Percentiles rank a stretch among this genome's conserved stretches.
Evolutionary conservation across 257 asterid genomes (phyloP).

Genomic region (Plantago ovata): DNA sequence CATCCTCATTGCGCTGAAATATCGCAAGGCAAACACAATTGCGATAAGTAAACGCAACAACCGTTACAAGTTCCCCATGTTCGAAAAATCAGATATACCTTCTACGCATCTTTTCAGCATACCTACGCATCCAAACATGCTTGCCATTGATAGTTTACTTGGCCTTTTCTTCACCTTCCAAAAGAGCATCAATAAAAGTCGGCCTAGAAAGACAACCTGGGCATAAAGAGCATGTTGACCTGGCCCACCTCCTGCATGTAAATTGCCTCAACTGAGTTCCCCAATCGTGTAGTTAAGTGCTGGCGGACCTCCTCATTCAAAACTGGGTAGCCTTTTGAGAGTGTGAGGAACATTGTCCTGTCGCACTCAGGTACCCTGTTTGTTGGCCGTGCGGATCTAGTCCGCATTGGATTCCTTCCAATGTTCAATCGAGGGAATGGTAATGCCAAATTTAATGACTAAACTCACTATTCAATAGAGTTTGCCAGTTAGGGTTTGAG

Average conservation of each 20-base stretch:
- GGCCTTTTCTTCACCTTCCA: constrained; percentile 24
- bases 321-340: not conserved
- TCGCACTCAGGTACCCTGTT: constrained; percentile 19
- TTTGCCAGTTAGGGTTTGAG: no score
- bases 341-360: not conserved
- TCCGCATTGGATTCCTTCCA: not conserved
- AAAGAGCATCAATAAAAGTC: constrained; percentile 27
- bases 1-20: no score
- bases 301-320: constrained; percentile 40
- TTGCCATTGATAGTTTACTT: not conserved
- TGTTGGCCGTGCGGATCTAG: constrained; percentile 8
- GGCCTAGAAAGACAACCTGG: constrained; percentile 38
- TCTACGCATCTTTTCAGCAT: not conserved
- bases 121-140: not conserved
- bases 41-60: no score
- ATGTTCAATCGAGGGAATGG: constrained; percentile 20
- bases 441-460: constrained; percentile 9
- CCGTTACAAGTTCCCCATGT: no score
- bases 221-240: constrained; percentile 64
- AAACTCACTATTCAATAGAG: no score
- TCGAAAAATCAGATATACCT: not conserved
- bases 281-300: constrained; percentile 36
- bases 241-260: constrained; percentile 45
- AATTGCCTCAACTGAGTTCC: constrained; percentile 51
- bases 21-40: no score